A percentile compares a stretch with the other conserved stretches of the same genome.
Conservation (phyloP, 2,329 filamentous ascomycete species). For the Pseudogymnoascus sp. region DNA sequence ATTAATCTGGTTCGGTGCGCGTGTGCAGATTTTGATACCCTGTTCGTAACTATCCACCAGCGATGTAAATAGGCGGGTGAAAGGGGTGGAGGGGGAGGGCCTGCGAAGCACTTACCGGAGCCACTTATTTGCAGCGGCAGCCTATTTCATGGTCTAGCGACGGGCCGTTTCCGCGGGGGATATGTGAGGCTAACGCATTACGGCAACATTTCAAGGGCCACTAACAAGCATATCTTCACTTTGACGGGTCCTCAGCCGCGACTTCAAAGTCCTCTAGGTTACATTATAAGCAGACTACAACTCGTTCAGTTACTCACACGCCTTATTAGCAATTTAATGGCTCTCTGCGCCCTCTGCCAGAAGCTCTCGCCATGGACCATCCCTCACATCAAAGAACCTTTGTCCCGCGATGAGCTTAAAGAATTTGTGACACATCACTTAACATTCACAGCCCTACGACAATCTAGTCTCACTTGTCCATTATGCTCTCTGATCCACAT, state of each 20-base stretch:
- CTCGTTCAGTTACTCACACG: neutral
- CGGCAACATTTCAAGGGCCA: neutral
- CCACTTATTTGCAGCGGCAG: no score
- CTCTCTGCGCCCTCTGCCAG: neutral
- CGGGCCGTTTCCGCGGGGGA: no score
- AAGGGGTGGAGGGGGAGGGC: no score
- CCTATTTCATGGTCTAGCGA: no score
- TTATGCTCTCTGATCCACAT: neutral
- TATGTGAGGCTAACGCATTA: neutral
- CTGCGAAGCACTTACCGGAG: no score
- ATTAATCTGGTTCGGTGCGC: no score
- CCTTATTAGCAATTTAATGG: neutral
- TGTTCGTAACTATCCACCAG: no score
- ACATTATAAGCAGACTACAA: neutral
- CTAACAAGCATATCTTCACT: neutral
- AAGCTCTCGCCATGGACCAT: neutral
- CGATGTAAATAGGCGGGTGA: no score
- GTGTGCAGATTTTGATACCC: no score
- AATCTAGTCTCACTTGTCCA: neutral
- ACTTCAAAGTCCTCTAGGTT: neutral
- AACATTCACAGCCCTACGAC: neutral
- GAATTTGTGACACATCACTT: neutral
- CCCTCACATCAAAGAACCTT: neutral
- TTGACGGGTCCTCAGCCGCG: neutral
- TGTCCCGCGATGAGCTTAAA: neutral